A percentile compares a stretch with the other conserved stretches of the same genome.
These are phyloP conservation scores for Perkinsus marinus DNA, from an alignment of 169 alveolate species.

Conservation along the genomic window DNA sequence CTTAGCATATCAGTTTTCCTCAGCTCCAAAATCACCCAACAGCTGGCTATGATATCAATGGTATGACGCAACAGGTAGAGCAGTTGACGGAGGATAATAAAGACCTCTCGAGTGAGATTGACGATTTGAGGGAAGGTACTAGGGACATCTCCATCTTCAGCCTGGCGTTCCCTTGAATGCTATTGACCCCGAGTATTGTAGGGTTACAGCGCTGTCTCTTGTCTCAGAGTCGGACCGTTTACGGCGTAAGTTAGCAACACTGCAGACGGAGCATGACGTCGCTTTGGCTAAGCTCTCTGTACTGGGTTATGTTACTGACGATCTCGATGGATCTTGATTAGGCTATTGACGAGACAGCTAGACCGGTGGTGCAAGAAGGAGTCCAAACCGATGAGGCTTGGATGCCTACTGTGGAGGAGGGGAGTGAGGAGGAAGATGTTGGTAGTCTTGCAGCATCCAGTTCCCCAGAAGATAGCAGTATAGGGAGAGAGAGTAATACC, in stretches of 20 bases:
- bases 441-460: background rate
- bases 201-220: background rate
- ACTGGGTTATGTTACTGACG: background rate
- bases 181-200: too few species aligned
- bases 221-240: background rate
- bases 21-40: background rate
- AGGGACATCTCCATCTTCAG: background rate
- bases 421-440: background rate
- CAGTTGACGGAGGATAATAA: background rate
- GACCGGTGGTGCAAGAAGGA: background rate
- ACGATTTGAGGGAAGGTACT: background rate
- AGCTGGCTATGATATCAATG: background rate
- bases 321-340: background rate
- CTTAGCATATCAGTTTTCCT: background rate
- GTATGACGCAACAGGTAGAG: background rate
- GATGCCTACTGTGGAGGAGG: background rate
- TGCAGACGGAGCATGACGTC: background rate
- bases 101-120: background rate
- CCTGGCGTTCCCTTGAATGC: background rate
- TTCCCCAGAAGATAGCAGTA: background rate
- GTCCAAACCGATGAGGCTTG: background rate
- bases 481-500: background rate
- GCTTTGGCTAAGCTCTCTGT: background rate
- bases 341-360: background rate
- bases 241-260: background rate